Percentiles rank a stretch among this genome's conserved stretches.
phyloP scores from a whole-genome alignment of 805 yeast genomes.

The Lipomyces mesembrius region DNA sequence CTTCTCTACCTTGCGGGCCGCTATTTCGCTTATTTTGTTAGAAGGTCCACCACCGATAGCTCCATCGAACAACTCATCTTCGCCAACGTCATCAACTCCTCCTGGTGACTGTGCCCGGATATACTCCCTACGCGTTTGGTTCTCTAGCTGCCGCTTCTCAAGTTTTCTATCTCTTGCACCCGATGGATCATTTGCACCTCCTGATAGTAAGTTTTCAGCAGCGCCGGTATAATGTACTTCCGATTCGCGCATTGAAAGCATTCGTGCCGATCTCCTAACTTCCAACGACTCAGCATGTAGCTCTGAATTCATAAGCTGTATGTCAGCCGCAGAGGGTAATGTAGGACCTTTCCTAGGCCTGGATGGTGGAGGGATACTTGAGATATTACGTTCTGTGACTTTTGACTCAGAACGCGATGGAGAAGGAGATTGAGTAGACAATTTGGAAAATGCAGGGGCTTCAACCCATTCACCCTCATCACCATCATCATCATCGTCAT shows the following conservation, averaged over 20 bases:
- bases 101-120: conserved; percentile 25
- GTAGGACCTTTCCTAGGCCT: conserved; percentile 22
- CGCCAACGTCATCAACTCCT: conserved; percentile 30
- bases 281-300: conserved; percentile 16
- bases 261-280: conserved; percentile 17
- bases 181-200: conserved; percentile 17
- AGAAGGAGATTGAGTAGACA: neutral
- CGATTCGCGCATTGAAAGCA: neutral
- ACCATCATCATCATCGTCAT: conserved; percentile 9
- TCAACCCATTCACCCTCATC: conserved; percentile 20
- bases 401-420: conserved; percentile 8
- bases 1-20: conserved; percentile 25
- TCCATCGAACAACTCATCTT: conserved; percentile 28
- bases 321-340: conserved; percentile 24
- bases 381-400: conserved; percentile 26
- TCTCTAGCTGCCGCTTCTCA: conserved; percentile 29
- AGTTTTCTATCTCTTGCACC: conserved; percentile 17
- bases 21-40: conserved; percentile 27
- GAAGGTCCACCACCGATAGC: conserved; percentile 7
- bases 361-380: conserved; percentile 16
- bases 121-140: conserved; percentile 27
- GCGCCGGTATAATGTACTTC: conserved; percentile 15
- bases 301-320: conserved; percentile 19
- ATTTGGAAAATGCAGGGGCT: neutral
- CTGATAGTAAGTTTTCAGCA: conserved; percentile 25